Conservation (phyloP, 805 yeast genomes). For the Candida hungchunana region DNA sequence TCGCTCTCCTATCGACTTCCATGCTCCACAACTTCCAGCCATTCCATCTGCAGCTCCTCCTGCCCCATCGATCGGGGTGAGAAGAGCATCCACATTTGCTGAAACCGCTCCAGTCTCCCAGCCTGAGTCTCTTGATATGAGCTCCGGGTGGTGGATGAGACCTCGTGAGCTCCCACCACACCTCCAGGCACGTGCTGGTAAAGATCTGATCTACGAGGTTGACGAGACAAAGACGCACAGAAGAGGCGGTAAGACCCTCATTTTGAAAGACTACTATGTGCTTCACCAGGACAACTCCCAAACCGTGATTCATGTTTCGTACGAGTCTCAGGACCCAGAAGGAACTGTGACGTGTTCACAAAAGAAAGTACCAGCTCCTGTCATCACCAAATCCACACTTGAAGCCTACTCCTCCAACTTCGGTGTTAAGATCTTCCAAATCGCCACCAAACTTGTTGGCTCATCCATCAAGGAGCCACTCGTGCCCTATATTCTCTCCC, state of each 20-base stretch:
- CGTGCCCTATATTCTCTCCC: constrained; percentile 33
- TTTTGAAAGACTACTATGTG: constrained; percentile 63
- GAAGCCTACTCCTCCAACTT: constrained; percentile 43
- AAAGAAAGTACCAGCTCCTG: constrained; percentile 38
- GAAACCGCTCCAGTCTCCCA: constrained; percentile 15
- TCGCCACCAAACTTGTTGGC: constrained; percentile 37
- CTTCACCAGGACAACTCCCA: constrained; percentile 72
- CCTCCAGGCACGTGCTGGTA: constrained; percentile 37
- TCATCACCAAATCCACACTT: constrained; percentile 40
- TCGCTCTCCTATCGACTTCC: constrained; percentile 10
- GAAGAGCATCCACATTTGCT: constrained; percentile 19
- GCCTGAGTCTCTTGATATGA: constrained; percentile 30
- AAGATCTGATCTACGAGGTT: constrained; percentile 57
- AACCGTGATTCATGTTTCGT: constrained; percentile 53
- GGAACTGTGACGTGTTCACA: constrained; percentile 38
- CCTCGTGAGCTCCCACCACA: constrained; percentile 51
- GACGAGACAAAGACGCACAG: constrained; percentile 54
- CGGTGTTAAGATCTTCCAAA: constrained; percentile 47
- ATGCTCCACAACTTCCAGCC: constrained; percentile 8
- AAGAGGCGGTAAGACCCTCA: constrained; percentile 47
- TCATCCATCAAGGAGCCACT: constrained; percentile 25
- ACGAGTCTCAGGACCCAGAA: constrained; percentile 50
- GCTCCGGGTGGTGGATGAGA: constrained; percentile 64
- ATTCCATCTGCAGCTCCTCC: constrained; percentile 11
- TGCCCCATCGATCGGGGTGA: constrained; percentile 9